Conservation (phyloP, 2,329 filamentous ascomycete genomes). For the Epichloe brachyelytri region DNA sequence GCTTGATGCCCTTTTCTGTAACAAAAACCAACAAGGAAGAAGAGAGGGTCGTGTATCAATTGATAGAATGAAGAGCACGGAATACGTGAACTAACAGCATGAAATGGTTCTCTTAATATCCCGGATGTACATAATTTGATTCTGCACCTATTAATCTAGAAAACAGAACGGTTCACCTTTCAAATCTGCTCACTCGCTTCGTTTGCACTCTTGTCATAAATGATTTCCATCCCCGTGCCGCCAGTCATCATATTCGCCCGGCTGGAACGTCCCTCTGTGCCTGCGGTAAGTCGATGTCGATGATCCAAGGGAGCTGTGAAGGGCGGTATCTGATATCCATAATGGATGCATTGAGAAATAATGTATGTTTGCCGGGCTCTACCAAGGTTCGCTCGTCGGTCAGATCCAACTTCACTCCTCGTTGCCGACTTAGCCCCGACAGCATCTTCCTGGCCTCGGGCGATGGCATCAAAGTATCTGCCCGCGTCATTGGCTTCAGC, state of each 20-base stretch:
- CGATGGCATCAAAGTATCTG: constrained; percentile 4
- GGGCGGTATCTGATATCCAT: constrained; percentile 29
- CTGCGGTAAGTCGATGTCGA: constrained; percentile 32
- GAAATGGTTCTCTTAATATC: neutral
- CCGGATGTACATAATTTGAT: neutral
- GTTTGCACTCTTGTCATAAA: no score
- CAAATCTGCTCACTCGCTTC: neutral
- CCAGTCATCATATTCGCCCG: neutral
- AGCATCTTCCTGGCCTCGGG: constrained; percentile 9
- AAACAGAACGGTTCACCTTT: neutral
- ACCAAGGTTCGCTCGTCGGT: constrained; percentile 19
- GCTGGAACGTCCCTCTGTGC: neutral
- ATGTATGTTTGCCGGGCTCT: constrained; percentile 31
- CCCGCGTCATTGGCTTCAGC: constrained; percentile 10
- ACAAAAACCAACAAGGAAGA: neutral
- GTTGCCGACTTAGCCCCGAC: constrained; percentile 13
- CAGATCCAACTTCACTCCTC: constrained; percentile 26
- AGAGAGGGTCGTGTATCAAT: neutral
- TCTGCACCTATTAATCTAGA: constrained; percentile 3
- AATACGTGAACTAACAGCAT: neutral
- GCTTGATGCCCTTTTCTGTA: neutral
- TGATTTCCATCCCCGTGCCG: no score
- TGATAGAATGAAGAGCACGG: constrained; percentile 1
- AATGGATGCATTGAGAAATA: constrained; percentile 49
- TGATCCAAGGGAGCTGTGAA: constrained; percentile 37